Percentiles rank a stretch among this genome's conserved stretches.
These are phyloP conservation scores for Metroxylon sagu DNA, from an alignment of 176 grass and related monocot species.

Conservation along the genomic window DNA sequence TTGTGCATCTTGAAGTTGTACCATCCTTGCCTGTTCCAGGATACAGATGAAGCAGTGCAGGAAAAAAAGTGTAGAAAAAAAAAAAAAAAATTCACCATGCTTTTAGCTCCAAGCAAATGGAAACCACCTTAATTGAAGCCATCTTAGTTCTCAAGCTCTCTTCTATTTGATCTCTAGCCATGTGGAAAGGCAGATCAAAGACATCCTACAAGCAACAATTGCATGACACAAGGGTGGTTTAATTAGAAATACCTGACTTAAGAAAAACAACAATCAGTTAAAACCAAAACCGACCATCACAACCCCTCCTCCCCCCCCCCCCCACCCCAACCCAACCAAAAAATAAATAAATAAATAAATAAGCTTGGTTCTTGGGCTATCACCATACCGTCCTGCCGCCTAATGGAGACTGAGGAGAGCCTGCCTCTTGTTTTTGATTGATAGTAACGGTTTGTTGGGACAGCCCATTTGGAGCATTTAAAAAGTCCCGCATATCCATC, in stretches of 20 bases:
- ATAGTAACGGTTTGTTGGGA: slow-evolving; percentile 42
- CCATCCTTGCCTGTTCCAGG: slow-evolving; percentile 58
- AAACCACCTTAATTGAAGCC: slow-evolving; percentile 84
- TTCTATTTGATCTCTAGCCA: slow-evolving; percentile 98
- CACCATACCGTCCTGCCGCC: slow-evolving; percentile 75
- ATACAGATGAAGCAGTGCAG: slow-evolving; percentile 5
- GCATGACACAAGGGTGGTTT: not conserved
- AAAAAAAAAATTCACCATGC: not conserved
- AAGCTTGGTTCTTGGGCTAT: no score
- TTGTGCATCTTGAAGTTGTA: slow-evolving; percentile 95
- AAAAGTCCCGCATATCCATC: slow-evolving; percentile 97
- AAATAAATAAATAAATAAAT: slow-evolving; percentile 4
- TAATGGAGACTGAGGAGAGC: slow-evolving; percentile 74
- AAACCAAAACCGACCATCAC: not conserved
- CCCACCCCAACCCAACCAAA: not conserved
- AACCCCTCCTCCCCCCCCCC: not conserved
- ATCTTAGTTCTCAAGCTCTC: slow-evolving; percentile 99
- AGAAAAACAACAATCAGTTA: not conserved
- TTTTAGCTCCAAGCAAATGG: not conserved
- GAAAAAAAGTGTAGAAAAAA: slow-evolving; percentile 5
- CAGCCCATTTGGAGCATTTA: slow-evolving; percentile 83
- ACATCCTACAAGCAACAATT: slow-evolving; percentile 55
- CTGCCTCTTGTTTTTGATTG: slow-evolving; percentile 54
- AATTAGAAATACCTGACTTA: no score
- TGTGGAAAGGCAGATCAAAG: slow-evolving; percentile 97